A percentile compares a stretch with the other conserved stretches of the same genome.
Conservation (phyloP, 495 filamentous ascomycete genomes). For the Xylaria castorea region DNA sequence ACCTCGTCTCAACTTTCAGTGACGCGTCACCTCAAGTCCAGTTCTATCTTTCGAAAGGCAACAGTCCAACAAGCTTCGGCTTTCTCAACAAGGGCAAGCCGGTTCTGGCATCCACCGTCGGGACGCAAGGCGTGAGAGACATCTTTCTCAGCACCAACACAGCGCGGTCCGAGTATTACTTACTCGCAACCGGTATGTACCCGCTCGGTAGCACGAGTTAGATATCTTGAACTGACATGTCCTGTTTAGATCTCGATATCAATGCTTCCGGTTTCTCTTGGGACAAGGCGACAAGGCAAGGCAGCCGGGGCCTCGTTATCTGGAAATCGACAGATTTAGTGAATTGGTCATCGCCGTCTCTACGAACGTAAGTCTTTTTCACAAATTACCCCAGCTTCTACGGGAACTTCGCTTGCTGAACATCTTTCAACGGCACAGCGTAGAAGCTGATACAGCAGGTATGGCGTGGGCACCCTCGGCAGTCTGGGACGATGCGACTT, state of each 20-base stretch:
- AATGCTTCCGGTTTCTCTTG: slow-evolving; percentile 39
- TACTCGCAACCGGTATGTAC: slow-evolving; percentile 33
- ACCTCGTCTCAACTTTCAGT: slow-evolving; percentile 48
- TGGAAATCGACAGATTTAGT: slow-evolving; percentile 48
- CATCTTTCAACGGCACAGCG: slow-evolving; percentile 23
- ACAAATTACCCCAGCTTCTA: not conserved
- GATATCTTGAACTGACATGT: slow-evolving; percentile 1
- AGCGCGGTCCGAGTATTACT: slow-evolving; percentile 35
- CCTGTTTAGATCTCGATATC: slow-evolving; percentile 31
- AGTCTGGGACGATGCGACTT: slow-evolving; percentile 44
- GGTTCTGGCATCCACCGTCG: slow-evolving; percentile 44
- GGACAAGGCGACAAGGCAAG: slow-evolving; percentile 45
- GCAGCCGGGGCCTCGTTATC: slow-evolving; percentile 43
- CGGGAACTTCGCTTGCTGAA: not conserved
- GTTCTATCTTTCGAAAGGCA: slow-evolving; percentile 46
- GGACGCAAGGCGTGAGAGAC: slow-evolving; percentile 46
- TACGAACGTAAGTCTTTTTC: slow-evolving; percentile 27
- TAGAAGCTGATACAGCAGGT: slow-evolving; percentile 45
- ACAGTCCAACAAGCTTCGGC: slow-evolving; percentile 40
- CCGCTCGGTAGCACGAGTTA: not conserved
- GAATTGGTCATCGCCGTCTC: slow-evolving; percentile 35
- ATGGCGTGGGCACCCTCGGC: slow-evolving; percentile 52
- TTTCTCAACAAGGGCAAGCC: slow-evolving; percentile 44
- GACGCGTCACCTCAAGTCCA: slow-evolving; percentile 45
- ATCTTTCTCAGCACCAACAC: slow-evolving; percentile 43